Percentiles rank a stretch among this genome's conserved stretches.
phyloP scores from a whole-genome alignment of 2,329 filamentous ascomycete genomes.

The Lojkania enalia region DNA sequence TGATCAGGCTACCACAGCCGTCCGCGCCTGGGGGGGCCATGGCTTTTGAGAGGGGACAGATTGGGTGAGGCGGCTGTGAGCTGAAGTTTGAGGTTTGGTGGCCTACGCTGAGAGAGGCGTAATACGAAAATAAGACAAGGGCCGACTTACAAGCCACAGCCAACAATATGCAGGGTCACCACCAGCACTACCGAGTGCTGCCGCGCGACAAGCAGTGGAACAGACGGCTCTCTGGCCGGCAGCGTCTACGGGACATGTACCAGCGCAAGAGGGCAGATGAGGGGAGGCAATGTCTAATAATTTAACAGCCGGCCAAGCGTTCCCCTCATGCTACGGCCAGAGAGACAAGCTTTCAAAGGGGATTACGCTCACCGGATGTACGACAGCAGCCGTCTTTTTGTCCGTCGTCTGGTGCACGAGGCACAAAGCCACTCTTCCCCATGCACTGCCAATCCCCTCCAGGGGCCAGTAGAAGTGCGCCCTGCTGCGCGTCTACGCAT shows the following conservation, averaged over 20 bases:
- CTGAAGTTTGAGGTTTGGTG: slow-evolving; percentile 23
- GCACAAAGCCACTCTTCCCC: neutral
- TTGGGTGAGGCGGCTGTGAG: slow-evolving; percentile 18
- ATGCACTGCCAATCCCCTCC: neutral
- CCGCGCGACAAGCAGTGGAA: neutral
- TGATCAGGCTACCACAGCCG: slow-evolving; percentile 5
- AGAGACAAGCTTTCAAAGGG: slow-evolving; percentile 6
- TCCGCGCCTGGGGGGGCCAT: slow-evolving; percentile 10
- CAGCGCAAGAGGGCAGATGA: no score
- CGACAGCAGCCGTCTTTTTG: neutral
- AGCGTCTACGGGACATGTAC: neutral
- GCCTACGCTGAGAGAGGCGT: slow-evolving; percentile 12
- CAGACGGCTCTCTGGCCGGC: neutral
- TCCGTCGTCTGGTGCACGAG: neutral
- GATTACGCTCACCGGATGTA: slow-evolving; percentile 1
- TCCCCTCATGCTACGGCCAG: neutral
- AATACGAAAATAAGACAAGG: slow-evolving; percentile 8
- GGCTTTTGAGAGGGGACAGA: slow-evolving; percentile 13
- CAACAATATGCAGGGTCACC: slow-evolving; percentile 18
- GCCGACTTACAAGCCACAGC: slow-evolving; percentile 35
- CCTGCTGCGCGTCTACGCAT: no score
- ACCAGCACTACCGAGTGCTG: no score
- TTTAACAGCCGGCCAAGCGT: no score
- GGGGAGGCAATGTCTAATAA: no score
- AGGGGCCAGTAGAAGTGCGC: neutral